Evolutionary conservation across 306 rosid genomes (phyloP).

Genomic region (Albizia julibrissin): DNA sequence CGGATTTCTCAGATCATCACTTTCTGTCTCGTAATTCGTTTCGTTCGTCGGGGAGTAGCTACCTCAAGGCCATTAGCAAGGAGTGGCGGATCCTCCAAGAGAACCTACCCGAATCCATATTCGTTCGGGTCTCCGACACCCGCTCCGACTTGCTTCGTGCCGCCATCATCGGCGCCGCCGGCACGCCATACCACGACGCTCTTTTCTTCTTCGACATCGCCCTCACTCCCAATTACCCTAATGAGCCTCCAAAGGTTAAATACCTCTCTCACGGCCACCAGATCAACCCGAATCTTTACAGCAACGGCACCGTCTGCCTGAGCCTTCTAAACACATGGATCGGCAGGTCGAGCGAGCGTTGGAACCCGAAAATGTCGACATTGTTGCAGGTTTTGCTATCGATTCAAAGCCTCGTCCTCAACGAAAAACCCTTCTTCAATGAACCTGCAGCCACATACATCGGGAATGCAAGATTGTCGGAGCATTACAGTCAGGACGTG

Average conservation of each 20-base stretch:
- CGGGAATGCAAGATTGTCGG: conserved; percentile 5
- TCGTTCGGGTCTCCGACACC: conserved; percentile 35
- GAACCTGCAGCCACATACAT: conserved; percentile 10
- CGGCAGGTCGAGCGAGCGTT: conserved; percentile 32
- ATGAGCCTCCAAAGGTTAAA: conserved; percentile 38
- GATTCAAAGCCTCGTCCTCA: conserved; percentile 61
- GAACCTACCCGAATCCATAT: conserved; percentile 57
- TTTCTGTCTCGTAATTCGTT: background rate
- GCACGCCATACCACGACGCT: conserved; percentile 60
- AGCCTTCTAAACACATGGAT: conserved; percentile 60
- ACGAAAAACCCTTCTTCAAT: conserved; percentile 56
- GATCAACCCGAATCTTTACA: conserved; percentile 50
- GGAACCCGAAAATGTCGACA: conserved; percentile 53
- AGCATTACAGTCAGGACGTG: conserved; percentile 39
- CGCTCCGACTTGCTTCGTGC: conserved; percentile 49
- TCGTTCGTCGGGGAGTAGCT: background rate
- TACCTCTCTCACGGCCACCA: conserved; percentile 45
- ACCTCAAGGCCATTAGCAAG: conserved; percentile 42
- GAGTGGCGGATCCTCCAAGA: conserved; percentile 58
- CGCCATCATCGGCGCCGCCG: conserved; percentile 53
- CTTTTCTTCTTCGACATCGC: conserved; percentile 60
- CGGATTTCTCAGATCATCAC: conserved; percentile 46
- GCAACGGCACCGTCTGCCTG: conserved; percentile 42
- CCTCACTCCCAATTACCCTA: conserved; percentile 48
- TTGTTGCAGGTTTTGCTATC: conserved; percentile 57